Conservation (phyloP, 208 protist species). For the Trichomonas gallinae region DNA sequence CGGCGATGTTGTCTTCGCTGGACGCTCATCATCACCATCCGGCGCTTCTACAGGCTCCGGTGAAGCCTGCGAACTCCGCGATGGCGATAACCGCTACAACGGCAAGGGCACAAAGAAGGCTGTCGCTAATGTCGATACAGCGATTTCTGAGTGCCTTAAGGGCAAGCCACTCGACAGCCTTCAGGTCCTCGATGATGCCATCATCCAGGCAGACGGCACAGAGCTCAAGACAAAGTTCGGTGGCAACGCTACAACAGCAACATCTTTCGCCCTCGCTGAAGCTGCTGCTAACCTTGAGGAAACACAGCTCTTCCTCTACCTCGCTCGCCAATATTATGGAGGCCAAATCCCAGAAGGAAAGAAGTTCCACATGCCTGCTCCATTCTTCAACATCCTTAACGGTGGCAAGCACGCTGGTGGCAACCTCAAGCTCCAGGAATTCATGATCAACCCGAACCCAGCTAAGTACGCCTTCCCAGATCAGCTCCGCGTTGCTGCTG, state of each 20-base stretch:
- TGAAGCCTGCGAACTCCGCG: slow-evolving; percentile 82
- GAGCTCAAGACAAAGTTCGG: slow-evolving; percentile 20
- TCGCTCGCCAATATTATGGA: not conserved
- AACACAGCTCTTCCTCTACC: not conserved
- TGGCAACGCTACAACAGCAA: slow-evolving; percentile 18
- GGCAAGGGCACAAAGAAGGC: slow-evolving; percentile 83
- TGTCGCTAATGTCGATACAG: slow-evolving; percentile 86
- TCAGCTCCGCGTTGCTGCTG: slow-evolving; percentile 46
- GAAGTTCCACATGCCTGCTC: not conserved
- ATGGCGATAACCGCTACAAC: slow-evolving; percentile 71
- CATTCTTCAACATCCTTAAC: slow-evolving; percentile 28
- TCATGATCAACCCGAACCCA: slow-evolving; percentile 86
- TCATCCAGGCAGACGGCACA: not conserved
- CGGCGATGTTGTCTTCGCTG: not conserved
- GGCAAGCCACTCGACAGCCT: not conserved
- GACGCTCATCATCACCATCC: slow-evolving; percentile 63
- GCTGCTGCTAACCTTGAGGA: slow-evolving; percentile 17
- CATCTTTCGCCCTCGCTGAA: slow-evolving; percentile 20
- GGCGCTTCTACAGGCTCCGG: slow-evolving; percentile 95
- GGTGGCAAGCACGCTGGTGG: slow-evolving; percentile 24
- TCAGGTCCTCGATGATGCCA: not conserved
- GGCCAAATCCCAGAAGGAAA: not conserved
- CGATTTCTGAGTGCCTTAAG: slow-evolving; percentile 70
- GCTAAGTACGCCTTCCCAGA: slow-evolving; percentile 64
- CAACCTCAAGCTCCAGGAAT: slow-evolving; percentile 28